Evolutionary conservation across 768 basidiomycete genomes (phyloP), one percentile per base, ranked within the genome.

Genomic region (Suillus paluster): DNA sequence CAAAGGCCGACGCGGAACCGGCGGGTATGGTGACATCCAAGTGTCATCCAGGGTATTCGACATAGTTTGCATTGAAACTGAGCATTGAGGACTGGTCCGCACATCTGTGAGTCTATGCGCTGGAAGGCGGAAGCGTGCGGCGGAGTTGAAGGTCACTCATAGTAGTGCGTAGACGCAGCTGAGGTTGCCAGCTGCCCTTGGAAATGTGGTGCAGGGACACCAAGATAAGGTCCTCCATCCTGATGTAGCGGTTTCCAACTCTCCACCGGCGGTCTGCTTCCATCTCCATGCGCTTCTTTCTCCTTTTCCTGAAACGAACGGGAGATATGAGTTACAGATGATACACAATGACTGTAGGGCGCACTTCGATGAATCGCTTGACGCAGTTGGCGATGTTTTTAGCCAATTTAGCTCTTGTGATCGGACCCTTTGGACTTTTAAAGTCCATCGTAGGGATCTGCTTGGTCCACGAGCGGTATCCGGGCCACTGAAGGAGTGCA

Each of bases 401-500:
- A 0, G 89, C 91, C 17, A 93, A 80, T 70, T 93, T 93, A 21
- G 84, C 83, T 57, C 84, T 81, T 1, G 91, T 93, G 66, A 93
- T 91, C 4, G 88, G 90, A 7, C 88, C 84, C 42, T 90, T 91
- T 0, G 91, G 90, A 64, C 84, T 91, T 42, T 84, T 83, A 71
- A 92, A 93, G 73, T 93, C 91, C 72, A 86, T 86, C 1, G 91
- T 92, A 9, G 91, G 91, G 63, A 93, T 92, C 70, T 93, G 91
- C 59, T 89, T 83, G 60, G 87, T 89, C 90, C 90, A 93, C 50
- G 85, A 82, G 34, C 84, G 78, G 66, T 92, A 92, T 1, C 91
- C 90, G 5, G 90, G 90, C 91, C 91, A 93, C 91, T 92, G 63
- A 63, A 61, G 60, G 46, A 2, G 27, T 39, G 49, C 67, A 33